Percentiles rank a stretch among this genome's conserved stretches.
Evolutionary conservation across 495 filamentous ascomycete species (phyloP).

Genomic region (Daldinia bambusicola): DNA sequence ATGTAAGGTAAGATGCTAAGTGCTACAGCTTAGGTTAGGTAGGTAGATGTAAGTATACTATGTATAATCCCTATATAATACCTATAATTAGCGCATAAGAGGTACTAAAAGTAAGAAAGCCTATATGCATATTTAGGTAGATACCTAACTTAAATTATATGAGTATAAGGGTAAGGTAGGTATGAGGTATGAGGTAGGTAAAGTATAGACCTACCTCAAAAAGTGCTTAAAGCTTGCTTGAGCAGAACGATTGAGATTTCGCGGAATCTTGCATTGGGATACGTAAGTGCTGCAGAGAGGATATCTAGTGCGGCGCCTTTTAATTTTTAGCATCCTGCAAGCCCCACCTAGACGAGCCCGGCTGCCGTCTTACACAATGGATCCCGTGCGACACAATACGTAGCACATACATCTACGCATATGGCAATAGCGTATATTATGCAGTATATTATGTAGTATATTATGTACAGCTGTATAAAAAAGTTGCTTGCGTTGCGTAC

Average conservation of each 20-base stretch:
- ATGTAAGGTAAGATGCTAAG: conserved; percentile 37
- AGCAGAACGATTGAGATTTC: conserved; percentile 39
- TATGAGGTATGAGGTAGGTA: not conserved
- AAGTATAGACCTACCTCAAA: not conserved
- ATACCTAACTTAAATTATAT: not conserved
- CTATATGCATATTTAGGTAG: too few species aligned
- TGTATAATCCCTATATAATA: not conserved
- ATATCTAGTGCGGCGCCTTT: conserved; percentile 36
- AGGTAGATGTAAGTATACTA: not conserved
- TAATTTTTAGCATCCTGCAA: conserved; percentile 37
- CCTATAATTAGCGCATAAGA: not conserved
- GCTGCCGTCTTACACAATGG: conserved; percentile 41
- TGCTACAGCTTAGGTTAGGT: not conserved
- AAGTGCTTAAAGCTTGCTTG: not conserved
- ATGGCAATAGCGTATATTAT: not conserved
- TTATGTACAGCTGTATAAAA: too few species aligned
- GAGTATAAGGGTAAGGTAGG: not conserved
- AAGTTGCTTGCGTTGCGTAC: conserved; percentile 10
- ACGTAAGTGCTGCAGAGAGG: conserved; percentile 45
- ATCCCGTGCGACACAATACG: not conserved
- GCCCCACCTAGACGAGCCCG: conserved; percentile 41
- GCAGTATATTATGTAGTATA: not conserved
- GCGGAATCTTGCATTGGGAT: conserved; percentile 51
- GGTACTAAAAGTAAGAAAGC: too few species aligned
- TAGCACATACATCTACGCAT: not conserved